Percentiles rank a stretch among this genome's conserved stretches.
Evolutionary conservation across 768 basidiomycete genomes (phyloP).

Genomic region (Xerocomellus chrysenteron): DNA sequence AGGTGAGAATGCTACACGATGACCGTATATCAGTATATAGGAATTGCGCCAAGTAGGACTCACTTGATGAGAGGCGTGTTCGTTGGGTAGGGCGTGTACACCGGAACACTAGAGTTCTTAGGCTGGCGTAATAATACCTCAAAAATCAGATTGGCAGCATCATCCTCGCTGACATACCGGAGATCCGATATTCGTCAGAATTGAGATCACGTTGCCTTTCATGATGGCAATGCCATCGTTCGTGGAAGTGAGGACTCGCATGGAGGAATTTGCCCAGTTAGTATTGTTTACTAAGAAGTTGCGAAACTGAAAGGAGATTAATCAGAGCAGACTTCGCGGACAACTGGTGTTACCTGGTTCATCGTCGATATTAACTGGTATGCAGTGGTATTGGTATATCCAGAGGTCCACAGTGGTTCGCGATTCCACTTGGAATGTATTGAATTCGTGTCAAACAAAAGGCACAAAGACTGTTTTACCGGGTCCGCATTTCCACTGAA

Average conservation of each 20-base stretch:
- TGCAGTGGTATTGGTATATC: conserved; percentile 55
- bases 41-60: conserved; percentile 20
- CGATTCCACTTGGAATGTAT: conserved; percentile 55
- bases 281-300: conserved; percentile 57
- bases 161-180: conserved; percentile 42
- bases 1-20: conserved; percentile 54
- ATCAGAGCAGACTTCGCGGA: not conserved
- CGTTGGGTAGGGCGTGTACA: conserved; percentile 52
- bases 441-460: not conserved
- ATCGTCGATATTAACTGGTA: conserved; percentile 60
- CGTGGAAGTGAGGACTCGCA: conserved; percentile 51
- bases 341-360: conserved; percentile 45
- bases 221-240: conserved; percentile 57
- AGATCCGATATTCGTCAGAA: conserved; percentile 73
- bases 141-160: not conserved
- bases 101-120: conserved; percentile 53
- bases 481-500: conserved; percentile 67
- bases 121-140: conserved; percentile 39
- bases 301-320: conserved; percentile 45
- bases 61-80: conserved; percentile 58
- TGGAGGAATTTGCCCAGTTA: conserved; percentile 51
- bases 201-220: conserved; percentile 60
- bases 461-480: conserved; percentile 36
- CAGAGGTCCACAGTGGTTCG: conserved; percentile 72
- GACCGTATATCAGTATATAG: not conserved